Evolutionary conservation across 2,329 filamentous ascomycete species (phyloP).

Genomic region (Bipolaris gigantea): DNA sequence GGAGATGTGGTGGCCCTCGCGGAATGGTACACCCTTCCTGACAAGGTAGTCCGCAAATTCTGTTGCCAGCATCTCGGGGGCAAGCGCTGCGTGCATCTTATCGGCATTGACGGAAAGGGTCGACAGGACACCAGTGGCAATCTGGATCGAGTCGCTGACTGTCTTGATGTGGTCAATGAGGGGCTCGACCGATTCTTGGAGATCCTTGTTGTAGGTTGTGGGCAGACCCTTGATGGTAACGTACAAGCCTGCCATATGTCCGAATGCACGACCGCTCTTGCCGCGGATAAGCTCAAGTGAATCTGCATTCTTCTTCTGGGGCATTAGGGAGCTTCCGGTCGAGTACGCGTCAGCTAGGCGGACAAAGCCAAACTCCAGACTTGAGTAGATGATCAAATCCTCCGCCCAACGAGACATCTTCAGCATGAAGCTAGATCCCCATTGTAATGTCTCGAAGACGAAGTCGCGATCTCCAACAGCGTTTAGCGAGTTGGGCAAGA

Average conservation of each 20-base stretch:
- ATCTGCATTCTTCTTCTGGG: constrained; percentile 83
- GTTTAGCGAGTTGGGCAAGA: constrained; percentile 77
- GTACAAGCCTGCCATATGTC: constrained; percentile 79
- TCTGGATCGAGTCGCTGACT: constrained; percentile 76
- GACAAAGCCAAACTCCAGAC: constrained; percentile 75
- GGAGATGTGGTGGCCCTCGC: constrained; percentile 78
- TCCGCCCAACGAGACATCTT: constrained; percentile 82
- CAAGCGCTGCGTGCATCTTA: constrained; percentile 77
- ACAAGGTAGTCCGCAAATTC: constrained; percentile 68
- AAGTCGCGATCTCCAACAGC: constrained; percentile 80
- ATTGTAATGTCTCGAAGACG: constrained; percentile 78
- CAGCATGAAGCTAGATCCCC: constrained; percentile 75
- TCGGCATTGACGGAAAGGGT: constrained; percentile 71
- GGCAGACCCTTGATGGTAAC: constrained; percentile 75
- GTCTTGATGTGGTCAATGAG: constrained; percentile 84
- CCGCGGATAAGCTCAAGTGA: constrained; percentile 75
- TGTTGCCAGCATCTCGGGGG: constrained; percentile 80
- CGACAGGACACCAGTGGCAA: constrained; percentile 77
- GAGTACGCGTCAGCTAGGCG: constrained; percentile 77
- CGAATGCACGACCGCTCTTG: constrained; percentile 75
- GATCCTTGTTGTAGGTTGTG: constrained; percentile 85
- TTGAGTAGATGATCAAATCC: constrained; percentile 82
- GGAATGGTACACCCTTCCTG: constrained; percentile 71
- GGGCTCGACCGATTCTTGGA: constrained; percentile 87
- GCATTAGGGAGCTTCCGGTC: constrained; percentile 77